Evolutionary conservation across 257 asterid genomes (phyloP), one percentile per base, ranked within the genome.

Genomic region (Eucommia ulmoides): DNA sequence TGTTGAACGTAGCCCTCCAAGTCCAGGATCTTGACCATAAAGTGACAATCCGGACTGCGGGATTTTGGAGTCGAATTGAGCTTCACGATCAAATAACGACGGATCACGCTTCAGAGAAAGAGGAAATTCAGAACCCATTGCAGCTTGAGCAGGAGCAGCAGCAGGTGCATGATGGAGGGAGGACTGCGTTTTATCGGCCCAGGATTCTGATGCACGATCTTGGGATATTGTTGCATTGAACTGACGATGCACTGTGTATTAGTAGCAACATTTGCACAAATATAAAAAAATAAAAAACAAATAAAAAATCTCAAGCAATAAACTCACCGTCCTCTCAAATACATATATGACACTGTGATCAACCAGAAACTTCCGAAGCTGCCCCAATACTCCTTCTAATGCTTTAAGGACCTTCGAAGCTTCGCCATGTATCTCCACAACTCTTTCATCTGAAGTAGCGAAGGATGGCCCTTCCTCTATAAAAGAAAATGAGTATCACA

Each of bases 141-240:
- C 48, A 42, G 48, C 15, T 42, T 16, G 48, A 42, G 15, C n/a
- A 42, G 20, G 20, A 15, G 48, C 48, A 16, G 48, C 20, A 41
- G 46, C 53, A 24, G 58, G 51, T 38, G 33, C 20, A 11, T 24
- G 64, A 19, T 23, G 55, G 8, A 18, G 24, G 45, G 19, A 51
- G 53, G 59, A 22, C 38, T 44, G 65, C n/a, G 20, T n/a, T 42
- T 42, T 42, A 16, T 18, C 48, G 19, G 20, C n/a, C 48, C 3
- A 42, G 19, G 48, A 18, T 21, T 42, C 48, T 18, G 19, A 8
- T 16, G 48, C 20, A 42, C 20, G 48, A 16, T 42, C 48, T 16
- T 42, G 48, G 48, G 48, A 42, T 10, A 42, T 42, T 16, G 48
- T 42, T 42, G 48, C 19, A 18, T 42, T 42, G 48, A 16, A 42